These are phyloP conservation scores for Pyrenophora tritici-repentis DNA, from an alignment of 2,329 filamentous ascomycete genomes.

Conservation along the genomic window DNA sequence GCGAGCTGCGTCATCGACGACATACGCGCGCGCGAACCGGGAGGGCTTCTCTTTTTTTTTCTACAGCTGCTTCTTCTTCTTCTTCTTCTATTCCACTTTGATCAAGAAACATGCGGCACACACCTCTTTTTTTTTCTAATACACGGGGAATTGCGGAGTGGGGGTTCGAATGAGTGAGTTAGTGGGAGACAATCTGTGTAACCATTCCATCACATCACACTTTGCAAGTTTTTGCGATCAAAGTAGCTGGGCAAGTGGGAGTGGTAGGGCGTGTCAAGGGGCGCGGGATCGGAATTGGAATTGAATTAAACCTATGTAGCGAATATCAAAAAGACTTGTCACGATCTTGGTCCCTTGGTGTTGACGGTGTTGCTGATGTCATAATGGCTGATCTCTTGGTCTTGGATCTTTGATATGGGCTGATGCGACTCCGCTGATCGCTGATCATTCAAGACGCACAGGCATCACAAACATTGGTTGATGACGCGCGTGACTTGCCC, in stretches of 20 bases:
- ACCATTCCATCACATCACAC: background rate
- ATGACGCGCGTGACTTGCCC: too few species aligned
- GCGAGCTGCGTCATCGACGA: constrained; percentile 8
- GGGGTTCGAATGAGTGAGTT: background rate
- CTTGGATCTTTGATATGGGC: too few species aligned
- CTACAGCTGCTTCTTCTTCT: background rate
- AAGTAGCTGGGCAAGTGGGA: background rate
- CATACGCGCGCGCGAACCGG: background rate
- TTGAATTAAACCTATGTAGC: background rate
- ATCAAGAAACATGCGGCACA: too few species aligned
- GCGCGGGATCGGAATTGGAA: background rate
- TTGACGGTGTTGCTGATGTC: too few species aligned
- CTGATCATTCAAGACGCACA: too few species aligned
- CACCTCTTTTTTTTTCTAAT: too few species aligned
- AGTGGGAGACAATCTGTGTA: background rate
- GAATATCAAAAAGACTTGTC: constrained; percentile 1
- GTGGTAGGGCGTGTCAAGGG: background rate
- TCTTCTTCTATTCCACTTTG: background rate
- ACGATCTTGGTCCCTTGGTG: too few species aligned
- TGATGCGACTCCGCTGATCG: too few species aligned
- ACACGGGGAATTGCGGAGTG: background rate
- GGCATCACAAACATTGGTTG: too few species aligned
- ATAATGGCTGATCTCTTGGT: too few species aligned
- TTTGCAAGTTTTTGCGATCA: constrained; percentile 2
- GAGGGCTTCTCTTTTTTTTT: background rate